Base-by-base conservation (phyloP, 164 flowering plant genomes). In the Magnolia changhungtana region DNA sequence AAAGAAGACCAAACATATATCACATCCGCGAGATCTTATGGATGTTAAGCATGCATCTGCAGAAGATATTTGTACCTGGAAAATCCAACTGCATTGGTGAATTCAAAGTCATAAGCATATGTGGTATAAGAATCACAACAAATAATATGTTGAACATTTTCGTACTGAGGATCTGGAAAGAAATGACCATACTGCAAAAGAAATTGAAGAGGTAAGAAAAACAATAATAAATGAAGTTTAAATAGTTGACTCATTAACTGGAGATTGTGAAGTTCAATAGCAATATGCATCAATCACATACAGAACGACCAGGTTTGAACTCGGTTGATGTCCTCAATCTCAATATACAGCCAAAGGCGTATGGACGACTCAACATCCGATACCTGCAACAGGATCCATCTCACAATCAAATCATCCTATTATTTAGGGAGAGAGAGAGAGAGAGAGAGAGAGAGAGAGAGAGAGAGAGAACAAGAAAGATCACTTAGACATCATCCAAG, bases 151-250 rank as follows among this genome's bases (percentile, higher is more conserved):
- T 96, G 99, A 81, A 96, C 98, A 85, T 94, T 92, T 82, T 96
- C 99, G 84, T 96, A 96, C 81, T 96, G 97, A 16, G 99, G 99
- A 84, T 96, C 99, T 19, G 95, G 92, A 81, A 94, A 94, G 88
- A 96, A 96, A 84, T 94, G 99, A 51, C 99, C 99, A 88, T 86
- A 96, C 98, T 94, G 96, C 85, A 88, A 86, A 55, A 72, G 14
- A 72, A 77, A 16, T 9, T 50, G 16, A 52, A 23, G 61, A 4
- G 11, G 27, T 63, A 50, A 50, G 50, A 24, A 19, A 71, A 7
- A 37, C 27, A 37, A 63, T 29, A 69, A 69, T 9, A 13, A 67
- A 23, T 24, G 45, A 37, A 37, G 24, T n/a, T 58, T 13, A 19
- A 61, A 63, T 3, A 55, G 19, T 55, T 74, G 45, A 5, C 45